Percentiles rank a stretch among this genome's conserved stretches.
Evolutionary conservation across 148 eudicot genomes (phyloP).

Genomic region (Rhododendron molle): DNA sequence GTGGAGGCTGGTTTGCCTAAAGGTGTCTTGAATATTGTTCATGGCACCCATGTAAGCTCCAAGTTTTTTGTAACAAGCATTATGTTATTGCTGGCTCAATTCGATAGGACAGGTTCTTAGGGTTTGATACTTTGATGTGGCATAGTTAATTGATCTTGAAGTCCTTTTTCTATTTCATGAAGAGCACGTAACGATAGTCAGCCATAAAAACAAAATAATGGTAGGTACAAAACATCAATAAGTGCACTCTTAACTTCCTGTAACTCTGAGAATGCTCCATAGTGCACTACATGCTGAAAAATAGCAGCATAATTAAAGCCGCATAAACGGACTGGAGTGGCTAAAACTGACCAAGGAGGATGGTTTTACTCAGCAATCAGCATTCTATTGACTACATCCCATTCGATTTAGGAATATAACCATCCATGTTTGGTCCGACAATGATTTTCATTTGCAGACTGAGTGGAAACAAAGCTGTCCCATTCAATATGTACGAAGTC

Average conservation of each 20-base stretch:
- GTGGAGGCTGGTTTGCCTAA: conserved; percentile 74
- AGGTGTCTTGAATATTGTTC: conserved; percentile 69
- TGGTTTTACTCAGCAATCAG: not conserved
- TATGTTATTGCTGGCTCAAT: not conserved
- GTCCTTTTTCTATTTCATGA: not conserved
- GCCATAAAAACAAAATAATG: not conserved
- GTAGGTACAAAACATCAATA: not conserved
- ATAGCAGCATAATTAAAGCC: not conserved
- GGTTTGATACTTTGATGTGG: not conserved
- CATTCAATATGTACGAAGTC: not conserved
- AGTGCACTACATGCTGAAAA: not conserved
- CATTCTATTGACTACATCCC: not conserved
- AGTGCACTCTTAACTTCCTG: not conserved
- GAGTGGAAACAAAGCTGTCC: not conserved
- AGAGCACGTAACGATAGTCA: not conserved
- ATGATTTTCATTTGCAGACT: not conserved
- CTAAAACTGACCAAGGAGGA: not conserved
- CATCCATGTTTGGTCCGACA: not conserved
- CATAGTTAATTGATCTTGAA: not conserved
- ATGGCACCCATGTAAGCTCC: conserved; percentile 62
- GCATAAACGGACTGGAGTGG: not conserved
- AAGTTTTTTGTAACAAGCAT: not conserved
- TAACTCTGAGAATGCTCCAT: not conserved
- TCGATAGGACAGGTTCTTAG: not conserved
- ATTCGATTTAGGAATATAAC: not conserved